Base-by-base conservation (phyloP, 2,329 filamentous ascomycete genomes). In the Alternaria brassicicola region DNA sequence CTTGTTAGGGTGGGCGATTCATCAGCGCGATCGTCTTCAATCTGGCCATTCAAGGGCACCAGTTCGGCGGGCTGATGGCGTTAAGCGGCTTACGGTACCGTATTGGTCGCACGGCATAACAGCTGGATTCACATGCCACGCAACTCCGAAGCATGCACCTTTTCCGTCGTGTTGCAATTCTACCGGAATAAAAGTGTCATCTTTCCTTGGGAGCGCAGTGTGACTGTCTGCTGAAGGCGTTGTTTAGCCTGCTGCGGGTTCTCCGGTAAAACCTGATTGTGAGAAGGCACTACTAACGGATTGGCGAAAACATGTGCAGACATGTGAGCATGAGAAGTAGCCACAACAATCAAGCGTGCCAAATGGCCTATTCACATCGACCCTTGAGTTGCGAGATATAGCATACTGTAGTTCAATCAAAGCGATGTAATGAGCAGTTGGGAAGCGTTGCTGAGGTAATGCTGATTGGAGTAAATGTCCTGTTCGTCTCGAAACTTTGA, bases 1-100 rank as follows among this genome's bases (percentile, higher is more conserved):
- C n/a, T n/a, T n/a, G n/a, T n/a, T n/a, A n/a, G n/a, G n/a, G n/a
- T n/a, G n/a, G n/a, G n/a, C n/a, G n/a, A 66, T 64, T 64, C 49
- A 43, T 62, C 61, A 67, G 51, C 45, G 59, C 51, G 25, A 21
- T 35, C 7, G 56, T 38, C 46, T 26, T 46, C 35, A 1, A 42
- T 10, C 59, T 54, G 53, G 52, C 64, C 66, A 68, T 35, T 70
- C 55, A 65, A 26, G 17, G 13, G 38, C 19, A 39, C 33, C 36
- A 39, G 19, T 39, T 39, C 19, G 12, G 30, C 26, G 43, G 42
- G 33, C 57, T 58, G 55, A 41, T 53, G 50, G 64, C 61, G 64
- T 55, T 23, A 50, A 31, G 48, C 52, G 49, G 52, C 46, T 59
- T 33, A 39, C 45, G 38, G 56, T 60, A 42, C 52, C 39, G 15